These are phyloP conservation scores for Boletellus emodensis DNA, from an alignment of 768 basidiomycete species.

Conservation along the genomic window DNA sequence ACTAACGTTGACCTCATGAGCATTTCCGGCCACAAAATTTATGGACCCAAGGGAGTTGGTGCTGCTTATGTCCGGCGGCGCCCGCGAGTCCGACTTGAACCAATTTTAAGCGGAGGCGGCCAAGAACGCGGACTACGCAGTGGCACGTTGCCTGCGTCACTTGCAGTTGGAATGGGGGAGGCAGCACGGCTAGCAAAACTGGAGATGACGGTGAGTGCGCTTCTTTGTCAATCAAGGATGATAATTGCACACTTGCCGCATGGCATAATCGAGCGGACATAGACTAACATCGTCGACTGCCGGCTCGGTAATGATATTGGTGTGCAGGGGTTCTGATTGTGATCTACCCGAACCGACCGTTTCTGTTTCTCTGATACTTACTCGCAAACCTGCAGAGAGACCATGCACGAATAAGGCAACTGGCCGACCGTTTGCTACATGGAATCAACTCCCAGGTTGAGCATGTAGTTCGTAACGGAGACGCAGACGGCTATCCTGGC, in stretches of 20 bases:
- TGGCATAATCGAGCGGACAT: constrained; percentile 43
- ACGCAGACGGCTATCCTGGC: constrained; percentile 86
- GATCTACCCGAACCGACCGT: neutral
- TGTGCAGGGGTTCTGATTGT: constrained; percentile 94
- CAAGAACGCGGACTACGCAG: constrained; percentile 94
- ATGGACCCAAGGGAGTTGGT: constrained; percentile 96
- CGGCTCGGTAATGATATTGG: constrained; percentile 61
- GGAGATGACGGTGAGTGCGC: constrained; percentile 84
- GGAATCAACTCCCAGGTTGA: constrained; percentile 83
- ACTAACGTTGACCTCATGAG: constrained; percentile 95
- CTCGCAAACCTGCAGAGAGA: constrained; percentile 55
- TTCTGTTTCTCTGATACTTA: constrained; percentile 1
- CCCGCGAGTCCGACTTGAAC: constrained; percentile 91
- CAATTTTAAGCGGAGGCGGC: constrained; percentile 92
- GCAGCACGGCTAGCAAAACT: constrained; percentile 86
- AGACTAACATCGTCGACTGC: constrained; percentile 21
- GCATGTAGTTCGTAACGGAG: constrained; percentile 92
- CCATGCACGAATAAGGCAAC: constrained; percentile 62
- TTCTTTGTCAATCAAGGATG: constrained; percentile 37
- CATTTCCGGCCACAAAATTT: constrained; percentile 96
- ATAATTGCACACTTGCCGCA: constrained; percentile 38
- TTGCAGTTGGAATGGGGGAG: constrained; percentile 92
- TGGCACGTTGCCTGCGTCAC: constrained; percentile 86
- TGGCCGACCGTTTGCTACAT: constrained; percentile 78
- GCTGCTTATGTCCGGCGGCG: constrained; percentile 90